Conservation (phyloP, 2,329 filamentous ascomycete species). For the Paracorniculantispora psalliotae region DNA sequence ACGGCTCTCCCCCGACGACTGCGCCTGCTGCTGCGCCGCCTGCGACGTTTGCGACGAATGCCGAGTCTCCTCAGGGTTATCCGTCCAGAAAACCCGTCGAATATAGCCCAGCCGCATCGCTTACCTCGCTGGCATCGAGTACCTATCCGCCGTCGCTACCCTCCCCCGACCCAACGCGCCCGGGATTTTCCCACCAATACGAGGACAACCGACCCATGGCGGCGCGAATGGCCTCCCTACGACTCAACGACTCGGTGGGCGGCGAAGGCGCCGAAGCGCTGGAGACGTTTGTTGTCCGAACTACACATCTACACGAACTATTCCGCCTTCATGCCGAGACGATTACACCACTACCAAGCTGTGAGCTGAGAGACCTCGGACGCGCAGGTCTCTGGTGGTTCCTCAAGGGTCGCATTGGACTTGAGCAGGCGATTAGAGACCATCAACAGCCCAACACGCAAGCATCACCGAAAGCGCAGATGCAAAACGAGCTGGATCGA, state of each 20-base stretch:
- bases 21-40: conserved; percentile 18
- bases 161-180: conserved; percentile 15
- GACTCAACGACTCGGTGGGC: conserved; percentile 36
- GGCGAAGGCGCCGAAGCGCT: conserved; percentile 61
- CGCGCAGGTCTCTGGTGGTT: conserved; percentile 87
- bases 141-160: conserved; percentile 22
- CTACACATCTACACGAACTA: conserved; percentile 67
- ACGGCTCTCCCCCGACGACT: conserved; percentile 19
- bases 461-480: conserved; percentile 43
- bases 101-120: conserved; percentile 38
- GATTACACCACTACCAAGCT: conserved; percentile 59
- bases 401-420: conserved; percentile 67
- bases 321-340: conserved; percentile 76
- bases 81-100: conserved; percentile 24
- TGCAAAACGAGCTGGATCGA: conserved; percentile 49
- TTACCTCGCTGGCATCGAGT: conserved; percentile 29
- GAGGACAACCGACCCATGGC: conserved; percentile 25
- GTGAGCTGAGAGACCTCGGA: conserved; percentile 61
- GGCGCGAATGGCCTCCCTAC: conserved; percentile 31
- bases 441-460: conserved; percentile 34
- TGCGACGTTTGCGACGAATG: not conserved
- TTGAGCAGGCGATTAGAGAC: conserved; percentile 68
- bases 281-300: conserved; percentile 63
- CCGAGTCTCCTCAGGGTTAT: conserved; percentile 25
- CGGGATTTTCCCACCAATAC: conserved; percentile 22